Conservation (phyloP, 169 alveolate genomes). For the Plasmodium blacklocki region DNA sequence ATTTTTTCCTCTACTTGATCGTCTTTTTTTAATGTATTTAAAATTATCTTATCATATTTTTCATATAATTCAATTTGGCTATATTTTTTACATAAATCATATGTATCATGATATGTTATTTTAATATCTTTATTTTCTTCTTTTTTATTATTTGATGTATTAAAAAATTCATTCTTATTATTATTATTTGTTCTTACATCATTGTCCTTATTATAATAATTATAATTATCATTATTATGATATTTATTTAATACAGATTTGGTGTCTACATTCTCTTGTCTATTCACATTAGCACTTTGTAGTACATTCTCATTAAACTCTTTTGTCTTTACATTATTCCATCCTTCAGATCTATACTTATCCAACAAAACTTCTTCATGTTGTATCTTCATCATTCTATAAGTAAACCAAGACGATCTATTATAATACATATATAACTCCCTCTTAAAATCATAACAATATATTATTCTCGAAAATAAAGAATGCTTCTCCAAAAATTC, state of each 20-base stretch:
- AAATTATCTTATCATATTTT: constrained; percentile 46
- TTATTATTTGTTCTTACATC: neutral
- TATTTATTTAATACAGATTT: no score
- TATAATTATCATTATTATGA: no score
- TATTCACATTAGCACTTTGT: no score
- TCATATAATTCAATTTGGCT: constrained; percentile 55
- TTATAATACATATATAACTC: neutral
- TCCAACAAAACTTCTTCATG: no score
- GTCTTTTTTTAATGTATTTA: constrained; percentile 23
- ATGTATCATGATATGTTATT: neutral
- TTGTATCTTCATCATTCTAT: no score
- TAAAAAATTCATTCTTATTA: neutral
- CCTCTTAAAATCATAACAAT: constrained; percentile 16
- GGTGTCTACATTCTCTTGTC: no score
- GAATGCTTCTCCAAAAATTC: neutral
- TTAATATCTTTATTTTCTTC: neutral
- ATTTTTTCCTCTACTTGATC: constrained; percentile 11
- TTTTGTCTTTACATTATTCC: no score
- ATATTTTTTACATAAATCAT: neutral
- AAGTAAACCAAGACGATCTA: neutral
- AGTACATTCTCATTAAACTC: no score
- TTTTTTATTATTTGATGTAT: neutral
- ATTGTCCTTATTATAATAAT: neutral
- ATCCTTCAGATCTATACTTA: no score
- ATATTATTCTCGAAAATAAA: neutral